Evolutionary conservation across 305 asterid species (phyloP).

Genomic region (Fraxinus velutina): DNA sequence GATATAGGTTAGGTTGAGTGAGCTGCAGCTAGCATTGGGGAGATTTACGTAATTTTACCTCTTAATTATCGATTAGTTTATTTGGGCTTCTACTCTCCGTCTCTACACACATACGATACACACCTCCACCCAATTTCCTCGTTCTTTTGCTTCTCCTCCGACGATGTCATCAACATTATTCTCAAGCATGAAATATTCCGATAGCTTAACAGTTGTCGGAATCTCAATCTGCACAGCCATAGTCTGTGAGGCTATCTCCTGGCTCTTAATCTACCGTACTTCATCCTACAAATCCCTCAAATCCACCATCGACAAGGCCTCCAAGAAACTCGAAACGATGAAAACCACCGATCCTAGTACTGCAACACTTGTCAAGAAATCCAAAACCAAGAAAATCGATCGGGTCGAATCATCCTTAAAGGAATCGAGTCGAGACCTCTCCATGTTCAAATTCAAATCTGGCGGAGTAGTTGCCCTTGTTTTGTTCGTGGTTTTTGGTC

Average conservation of each 20-base stretch:
- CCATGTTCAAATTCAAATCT: slow-evolving; percentile 88
- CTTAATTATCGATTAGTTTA: too few relatives aligned
- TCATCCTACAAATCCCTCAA: slow-evolving; percentile 85
- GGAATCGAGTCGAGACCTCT: slow-evolving; percentile 86
- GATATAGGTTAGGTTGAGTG: not conserved
- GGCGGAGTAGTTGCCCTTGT: slow-evolving; percentile 91
- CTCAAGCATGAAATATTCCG: slow-evolving; percentile 59
- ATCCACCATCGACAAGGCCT: slow-evolving; percentile 89
- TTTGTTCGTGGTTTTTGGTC: slow-evolving; percentile 75
- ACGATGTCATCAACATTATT: slow-evolving; percentile 58
- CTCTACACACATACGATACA: not conserved
- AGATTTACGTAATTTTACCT: not conserved
- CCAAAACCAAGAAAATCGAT: slow-evolving; percentile 78
- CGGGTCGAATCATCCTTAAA: slow-evolving; percentile 82
- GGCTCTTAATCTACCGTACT: slow-evolving; percentile 92
- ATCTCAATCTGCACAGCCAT: slow-evolving; percentile 76
- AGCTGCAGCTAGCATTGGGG: not conserved
- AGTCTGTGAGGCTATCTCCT: slow-evolving; percentile 83
- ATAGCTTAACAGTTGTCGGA: slow-evolving; percentile 68
- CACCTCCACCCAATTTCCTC: not conserved
- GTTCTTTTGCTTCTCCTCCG: not conserved
- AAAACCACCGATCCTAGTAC: slow-evolving; percentile 43
- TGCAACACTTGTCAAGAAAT: slow-evolving; percentile 39
- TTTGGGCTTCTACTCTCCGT: not conserved
- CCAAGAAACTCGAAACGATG: slow-evolving; percentile 91